Evolutionary conservation across 2,329 filamentous ascomycete genomes (phyloP), one percentile per base, ranked within the genome.

Genomic region (Beauveria varroae): DNA sequence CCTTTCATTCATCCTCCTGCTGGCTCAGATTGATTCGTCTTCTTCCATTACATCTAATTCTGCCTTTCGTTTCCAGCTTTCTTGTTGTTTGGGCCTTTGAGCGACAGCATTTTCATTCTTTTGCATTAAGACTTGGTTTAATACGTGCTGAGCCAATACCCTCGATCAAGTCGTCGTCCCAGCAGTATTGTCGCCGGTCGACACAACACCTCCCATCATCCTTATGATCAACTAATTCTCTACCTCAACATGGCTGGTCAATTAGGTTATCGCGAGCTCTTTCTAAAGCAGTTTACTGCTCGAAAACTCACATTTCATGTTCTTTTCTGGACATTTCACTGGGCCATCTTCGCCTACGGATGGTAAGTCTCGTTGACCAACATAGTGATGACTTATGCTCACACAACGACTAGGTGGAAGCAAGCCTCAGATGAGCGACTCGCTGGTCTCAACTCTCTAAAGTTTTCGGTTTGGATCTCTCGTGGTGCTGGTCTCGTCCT

Each of bases 401-500:
- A 63, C 30, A 65, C 18, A 74, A 64, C 34, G 34, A 47, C 28
- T 34, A 96, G 92, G 91, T 90, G 80, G 70, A 88, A 95, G 69
- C 95, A 99, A 79, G 80, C 75, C 40, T 67, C 72, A 5, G 89
- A 96, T 70, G 64, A 72, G 10, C 84, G 85, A 62, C 80, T 99
- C 30, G 87, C 88, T 5, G 84, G 83, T 47, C 82, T 99, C 52
- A 99, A 99, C 75, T 83, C 78, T 0, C 84, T 99, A 54, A 81
- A 82, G 60, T 98, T 83, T 76, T 98, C 93, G 3, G 95, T 99
- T 61, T 99, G 93, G 93, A 85, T 97, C 63, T 98, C 95, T 30
- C 86, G 95, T 81, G 95, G 93, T 72, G 93, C 95, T 58, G 95
- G 92, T 68, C 78, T 99, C 46, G 89, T 90, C 6, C 80, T 99